Base-by-base conservation (phyloP, 2,329 filamentous ascomycete species). In the Aspergillus sp. region DNA sequence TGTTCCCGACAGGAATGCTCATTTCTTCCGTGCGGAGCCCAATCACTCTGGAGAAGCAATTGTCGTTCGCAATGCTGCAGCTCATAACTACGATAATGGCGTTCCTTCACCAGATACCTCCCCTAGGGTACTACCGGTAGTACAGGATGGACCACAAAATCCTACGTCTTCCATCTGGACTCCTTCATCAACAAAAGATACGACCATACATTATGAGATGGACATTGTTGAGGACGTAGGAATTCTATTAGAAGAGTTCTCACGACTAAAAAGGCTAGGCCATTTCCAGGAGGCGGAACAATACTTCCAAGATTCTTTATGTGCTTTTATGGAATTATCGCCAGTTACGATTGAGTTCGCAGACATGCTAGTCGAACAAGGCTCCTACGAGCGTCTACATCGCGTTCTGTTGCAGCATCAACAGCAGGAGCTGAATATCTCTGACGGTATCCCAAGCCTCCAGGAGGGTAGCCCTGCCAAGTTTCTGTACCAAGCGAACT, bases 321-420 rank as follows among this genome's bases (percentile, higher is more conserved):
- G 48, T 25, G 44, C 52, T 17, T 51, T 54, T 27, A 8, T 52
- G 11, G 51, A 59, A 17, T n/a, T 64, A 21, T 55, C 49, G 2
- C 61, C 42, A 7, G 53, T 65, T 8, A n/a, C 15, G 6, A 36
- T 64, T 13, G 59, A 61, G 44, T 64, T 62, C 30, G 57, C 59
- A n/a, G 62, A 66, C 52, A 56, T 64, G 60, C 54, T 63, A 8
- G 32, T 61, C 21, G 62, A 64, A n/a, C 58, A 64, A 36, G 58
- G 62, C 0, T 19, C 50, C n/a, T 63, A 64, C 23, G 1, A 21
- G 30, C 27, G 21, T 8, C 1, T 57, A 8, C 47, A 30, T 23
- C 47, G 7, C 11, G 23, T 25, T 23, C 15, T 50, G n/a, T 50
- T 6, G 8, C 27, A 30, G 27, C 27, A 30, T 0, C 47, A n/a